These are phyloP conservation scores for Lactifluus pinguis DNA, from an alignment of 768 basidiomycete genomes.

Conservation along the genomic window DNA sequence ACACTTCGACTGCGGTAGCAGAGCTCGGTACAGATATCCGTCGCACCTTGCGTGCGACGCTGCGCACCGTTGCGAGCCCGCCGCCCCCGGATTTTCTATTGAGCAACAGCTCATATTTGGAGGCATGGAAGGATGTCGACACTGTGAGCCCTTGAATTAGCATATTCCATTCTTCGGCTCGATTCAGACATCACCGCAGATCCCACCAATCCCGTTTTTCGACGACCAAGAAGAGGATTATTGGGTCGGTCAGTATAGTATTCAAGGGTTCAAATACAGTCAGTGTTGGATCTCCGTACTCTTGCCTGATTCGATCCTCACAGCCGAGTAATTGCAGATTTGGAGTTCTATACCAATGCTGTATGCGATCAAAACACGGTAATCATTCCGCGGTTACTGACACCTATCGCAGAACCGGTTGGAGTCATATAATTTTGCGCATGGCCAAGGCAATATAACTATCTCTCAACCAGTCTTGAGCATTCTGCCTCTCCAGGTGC, in stretches of 20 bases:
- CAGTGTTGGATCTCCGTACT: slow-evolving; percentile 22
- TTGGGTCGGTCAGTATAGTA: slow-evolving; percentile 50
- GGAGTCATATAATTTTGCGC: slow-evolving; percentile 28
- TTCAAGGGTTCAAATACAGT: slow-evolving; percentile 57
- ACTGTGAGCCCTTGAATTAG: slow-evolving; percentile 27
- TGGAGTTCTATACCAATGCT: slow-evolving; percentile 52
- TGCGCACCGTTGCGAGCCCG: slow-evolving; percentile 44
- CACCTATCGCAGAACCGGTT: slow-evolving; percentile 29
- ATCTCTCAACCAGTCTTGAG: slow-evolving; percentile 34
- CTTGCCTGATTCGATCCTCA: not conserved
- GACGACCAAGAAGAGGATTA: slow-evolving; percentile 56
- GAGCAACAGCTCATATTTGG: slow-evolving; percentile 41
- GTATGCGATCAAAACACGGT: slow-evolving; percentile 28
- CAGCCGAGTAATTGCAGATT: slow-evolving; percentile 31
- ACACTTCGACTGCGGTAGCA: slow-evolving; percentile 37
- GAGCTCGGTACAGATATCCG: slow-evolving; percentile 51
- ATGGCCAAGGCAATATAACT: slow-evolving; percentile 34
- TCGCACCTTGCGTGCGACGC: slow-evolving; percentile 46
- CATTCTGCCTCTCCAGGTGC: slow-evolving; percentile 30
- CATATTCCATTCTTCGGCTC: not conserved
- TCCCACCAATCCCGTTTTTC: slow-evolving; percentile 56
- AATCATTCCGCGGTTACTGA: not conserved
- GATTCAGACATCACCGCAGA: slow-evolving; percentile 28
- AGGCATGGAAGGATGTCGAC: slow-evolving; percentile 39
- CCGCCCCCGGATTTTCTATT: slow-evolving; percentile 48